Evolutionary conservation across 148 eudicot genomes (phyloP).

Genomic region (Rhododendron mucronatum): DNA sequence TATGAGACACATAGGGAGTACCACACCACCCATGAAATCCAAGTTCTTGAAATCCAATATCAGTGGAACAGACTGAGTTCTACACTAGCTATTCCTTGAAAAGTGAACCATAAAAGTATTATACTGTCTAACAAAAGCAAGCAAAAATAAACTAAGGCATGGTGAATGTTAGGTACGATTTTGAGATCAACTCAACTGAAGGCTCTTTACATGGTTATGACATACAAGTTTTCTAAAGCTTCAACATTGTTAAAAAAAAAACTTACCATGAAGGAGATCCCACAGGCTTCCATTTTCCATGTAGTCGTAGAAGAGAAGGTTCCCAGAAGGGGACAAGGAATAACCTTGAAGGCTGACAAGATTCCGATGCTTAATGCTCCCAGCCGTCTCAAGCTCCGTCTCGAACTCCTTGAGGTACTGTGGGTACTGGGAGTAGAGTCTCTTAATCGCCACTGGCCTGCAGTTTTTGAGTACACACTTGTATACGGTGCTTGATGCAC

Average conservation of each 20-base stretch:
- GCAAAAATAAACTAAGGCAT: neutral
- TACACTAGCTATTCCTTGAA: neutral
- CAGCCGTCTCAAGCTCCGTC: conserved; percentile 91
- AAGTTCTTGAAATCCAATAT: neutral
- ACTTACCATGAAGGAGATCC: conserved; percentile 95
- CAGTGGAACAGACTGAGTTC: neutral
- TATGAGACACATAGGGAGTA: neutral
- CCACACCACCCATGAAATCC: neutral
- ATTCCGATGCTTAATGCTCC: conserved; percentile 95
- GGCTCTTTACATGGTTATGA: neutral
- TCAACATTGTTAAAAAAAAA: neutral
- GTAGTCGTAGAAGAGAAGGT: conserved; percentile 95
- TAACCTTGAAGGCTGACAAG: conserved; percentile 92
- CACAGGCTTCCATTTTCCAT: conserved; percentile 99
- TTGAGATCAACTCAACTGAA: neutral
- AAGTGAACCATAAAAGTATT: neutral
- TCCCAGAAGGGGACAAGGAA: conserved; percentile 84
- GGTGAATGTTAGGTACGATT: neutral
- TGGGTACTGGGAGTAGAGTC: conserved; percentile 73
- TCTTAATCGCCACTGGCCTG: conserved; percentile 89
- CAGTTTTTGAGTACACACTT: conserved; percentile 96
- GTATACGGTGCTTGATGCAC: conserved; percentile 97
- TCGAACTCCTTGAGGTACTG: conserved; percentile 86
- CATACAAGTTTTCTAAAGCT: neutral
- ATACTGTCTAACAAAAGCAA: neutral